Conservation (phyloP, 2,329 filamentous ascomycete genomes). For the Pestalotiopsis fici region DNA sequence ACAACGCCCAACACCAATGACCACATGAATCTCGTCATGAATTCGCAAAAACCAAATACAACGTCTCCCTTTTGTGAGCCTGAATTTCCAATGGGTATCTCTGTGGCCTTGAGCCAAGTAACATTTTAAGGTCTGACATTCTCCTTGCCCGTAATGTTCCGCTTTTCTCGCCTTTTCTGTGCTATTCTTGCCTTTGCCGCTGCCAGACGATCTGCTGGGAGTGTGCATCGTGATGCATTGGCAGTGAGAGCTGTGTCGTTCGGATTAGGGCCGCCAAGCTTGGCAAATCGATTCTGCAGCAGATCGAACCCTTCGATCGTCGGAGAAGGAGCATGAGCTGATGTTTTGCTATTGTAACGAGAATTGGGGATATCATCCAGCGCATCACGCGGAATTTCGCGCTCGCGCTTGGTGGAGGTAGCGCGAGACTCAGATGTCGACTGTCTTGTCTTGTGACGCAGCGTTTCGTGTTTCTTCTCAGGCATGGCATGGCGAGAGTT, state of each 20-base stretch:
- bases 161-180: conserved; percentile 53
- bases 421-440: conserved; percentile 1
- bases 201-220: conserved; percentile 53
- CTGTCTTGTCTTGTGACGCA: conserved; percentile 9
- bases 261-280: conserved; percentile 40
- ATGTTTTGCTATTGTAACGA: conserved; percentile 17
- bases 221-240: conserved; percentile 41
- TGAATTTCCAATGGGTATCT: neutral
- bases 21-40: neutral
- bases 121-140: conserved; percentile 22
- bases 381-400: conserved; percentile 16
- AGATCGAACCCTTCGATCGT: conserved; percentile 43
- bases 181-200: conserved; percentile 58
- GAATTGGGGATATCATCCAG: conserved; percentile 19
- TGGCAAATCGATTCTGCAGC: conserved; percentile 44
- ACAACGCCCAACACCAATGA: neutral
- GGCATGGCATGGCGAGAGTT: conserved; percentile 17
- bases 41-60: neutral
- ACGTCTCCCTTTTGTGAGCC: neutral
- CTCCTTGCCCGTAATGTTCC: conserved; percentile 29
- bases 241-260: conserved; percentile 28
- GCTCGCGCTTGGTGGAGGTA: conserved; percentile 5
- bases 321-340: conserved; percentile 23
- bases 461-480: conserved; percentile 23
- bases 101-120: neutral